phyloP scores from a whole-genome alignment of 2,329 filamentous ascomycete genomes.

The Scytalidium sp. region DNA sequence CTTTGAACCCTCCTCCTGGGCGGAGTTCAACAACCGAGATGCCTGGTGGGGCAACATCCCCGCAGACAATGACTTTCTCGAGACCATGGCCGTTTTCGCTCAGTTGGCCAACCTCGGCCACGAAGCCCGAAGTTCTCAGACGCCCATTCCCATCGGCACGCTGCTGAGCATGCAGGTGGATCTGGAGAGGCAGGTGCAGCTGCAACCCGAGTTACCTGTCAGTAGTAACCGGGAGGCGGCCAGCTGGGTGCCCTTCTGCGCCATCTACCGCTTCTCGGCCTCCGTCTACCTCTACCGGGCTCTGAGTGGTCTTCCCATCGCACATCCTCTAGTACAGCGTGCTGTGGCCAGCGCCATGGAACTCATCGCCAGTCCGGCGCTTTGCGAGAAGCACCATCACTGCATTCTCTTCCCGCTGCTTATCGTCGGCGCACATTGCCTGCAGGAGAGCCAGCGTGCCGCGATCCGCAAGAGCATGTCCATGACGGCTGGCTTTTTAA shows the following conservation, averaged over 20 bases:
- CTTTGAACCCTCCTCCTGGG: conserved; percentile 35
- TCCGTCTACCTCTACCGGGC: conserved; percentile 41
- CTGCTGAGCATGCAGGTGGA: conserved; percentile 20
- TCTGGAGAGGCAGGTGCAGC: conserved; percentile 21
- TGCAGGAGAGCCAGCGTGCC: conserved; percentile 25
- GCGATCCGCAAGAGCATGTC: conserved; percentile 19
- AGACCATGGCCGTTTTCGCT: conserved; percentile 28
- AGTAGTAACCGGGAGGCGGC: conserved; percentile 14
- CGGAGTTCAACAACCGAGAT: conserved; percentile 34
- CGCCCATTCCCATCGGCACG: conserved; percentile 20
- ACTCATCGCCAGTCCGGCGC: conserved; percentile 32
- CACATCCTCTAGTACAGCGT: conserved; percentile 37
- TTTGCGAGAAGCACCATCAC: conserved; percentile 35
- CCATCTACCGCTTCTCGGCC: conserved; percentile 27
- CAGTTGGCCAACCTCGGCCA: conserved; percentile 32
- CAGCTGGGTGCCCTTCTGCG: conserved; percentile 37
- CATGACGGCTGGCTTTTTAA: conserved; percentile 17
- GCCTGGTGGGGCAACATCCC: conserved; percentile 38
- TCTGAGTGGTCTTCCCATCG: conserved; percentile 35
- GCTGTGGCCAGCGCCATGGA: conserved; percentile 33
- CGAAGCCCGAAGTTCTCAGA: conserved; percentile 19
- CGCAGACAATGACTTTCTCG: conserved; percentile 27
- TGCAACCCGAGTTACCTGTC: conserved; percentile 5
- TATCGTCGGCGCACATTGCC: conserved; percentile 33
- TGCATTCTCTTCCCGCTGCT: conserved; percentile 37